Base-by-base conservation (phyloP, 2,329 filamentous ascomycete genomes). In the Sphaerostilbella broomeana region DNA sequence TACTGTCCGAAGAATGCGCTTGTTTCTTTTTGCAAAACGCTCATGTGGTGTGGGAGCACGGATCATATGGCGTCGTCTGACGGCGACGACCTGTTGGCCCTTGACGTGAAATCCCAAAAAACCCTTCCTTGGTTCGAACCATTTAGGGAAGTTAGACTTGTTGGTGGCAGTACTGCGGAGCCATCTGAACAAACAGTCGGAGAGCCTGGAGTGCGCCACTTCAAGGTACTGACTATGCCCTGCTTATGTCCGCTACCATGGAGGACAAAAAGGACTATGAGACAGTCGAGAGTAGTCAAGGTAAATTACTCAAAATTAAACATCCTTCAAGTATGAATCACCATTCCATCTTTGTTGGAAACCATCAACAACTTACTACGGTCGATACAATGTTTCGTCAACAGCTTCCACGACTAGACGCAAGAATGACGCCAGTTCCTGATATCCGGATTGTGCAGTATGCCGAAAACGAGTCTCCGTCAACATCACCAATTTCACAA, bases 31-130 rank as follows among this genome's bases (percentile, higher is more conserved):
- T 48, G 40, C 42, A 31, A 42, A 13, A 22, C 29, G n/a, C 19
- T 15, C 31, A 32, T 33, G 50, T 51, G 35, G 47, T 42, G 37
- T 48, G 32, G 27, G 37, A 40, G 47, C 44, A 49, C 47, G 33
- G 51, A 39, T 48, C 40, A 29, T 27, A 18, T 20, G 10, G 27
- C 13, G 35, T 37, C 25, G 22, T 31, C 20, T 5, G 13, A 21
- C 30, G 19, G 28, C 34, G 31, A 47, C 44, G 42, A 37, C 36
- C 30, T 48, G 46, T 47, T 27, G n/a, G 21, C 17, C 28, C 17
- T 8, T 32, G 6, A 18, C 16, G 9, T 25, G 8, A 9, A 9
- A 25, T 25, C 22, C 12, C 22, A 25, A 17, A 31, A 17, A 16
- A 16, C 7, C 28, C 12, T 11, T 13, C 17, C 13, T 31, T 15